Evolutionary conservation across 352 stramenopile species (phyloP), one percentile per base, ranked within the genome.

Genomic region (Elongisporangium anandrum): DNA sequence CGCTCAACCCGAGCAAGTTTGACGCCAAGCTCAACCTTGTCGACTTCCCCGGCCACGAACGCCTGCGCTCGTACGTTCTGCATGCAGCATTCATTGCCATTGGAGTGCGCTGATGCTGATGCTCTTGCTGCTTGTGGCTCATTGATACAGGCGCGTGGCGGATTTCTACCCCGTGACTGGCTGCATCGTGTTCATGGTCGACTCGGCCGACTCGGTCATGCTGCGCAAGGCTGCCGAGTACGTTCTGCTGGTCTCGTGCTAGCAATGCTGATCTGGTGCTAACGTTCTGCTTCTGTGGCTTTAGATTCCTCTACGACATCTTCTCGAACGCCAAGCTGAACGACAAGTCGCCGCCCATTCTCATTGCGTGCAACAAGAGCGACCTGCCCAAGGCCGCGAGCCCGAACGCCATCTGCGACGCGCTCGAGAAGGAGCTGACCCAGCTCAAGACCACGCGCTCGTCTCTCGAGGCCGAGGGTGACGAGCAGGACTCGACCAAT

Each of bases 321-420:
- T 93, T 96, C 57, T 81, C 83, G 16, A 87, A 88, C 56, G 81
- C 86, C 59, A 94, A 88, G 66, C 68, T 94, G 61, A 92, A 92
- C 62, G 85, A 94, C 67, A 57, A 80, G 47, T 68, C 73, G 41
- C 76, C 77, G 22, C 74, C 78, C 52, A 78, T 96, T 60, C 65
- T 94, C 57, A 75, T 96, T 47, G 78, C 73, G 53, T 94, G 85
- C 73, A 96, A 92, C 71, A 96, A 96, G 77, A 88, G 72, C 61
- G 87, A 96, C 23, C 61, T 70, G 10, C 5, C 63, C 1, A 65
- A 70, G 8, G 75, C 79, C 16, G 71, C 74, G 39, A 88, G 61
- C 23, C 64, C 81, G 6, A 62, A 86, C 57, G 64, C 64, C 3
- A 70, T 94, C 48, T 71, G 81, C 49, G 72, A 79, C 17, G 72